Evolutionary conservation across 345 rosid species (phyloP), one percentile per base, ranked within the genome.

Genomic region (Punica granatum): DNA sequence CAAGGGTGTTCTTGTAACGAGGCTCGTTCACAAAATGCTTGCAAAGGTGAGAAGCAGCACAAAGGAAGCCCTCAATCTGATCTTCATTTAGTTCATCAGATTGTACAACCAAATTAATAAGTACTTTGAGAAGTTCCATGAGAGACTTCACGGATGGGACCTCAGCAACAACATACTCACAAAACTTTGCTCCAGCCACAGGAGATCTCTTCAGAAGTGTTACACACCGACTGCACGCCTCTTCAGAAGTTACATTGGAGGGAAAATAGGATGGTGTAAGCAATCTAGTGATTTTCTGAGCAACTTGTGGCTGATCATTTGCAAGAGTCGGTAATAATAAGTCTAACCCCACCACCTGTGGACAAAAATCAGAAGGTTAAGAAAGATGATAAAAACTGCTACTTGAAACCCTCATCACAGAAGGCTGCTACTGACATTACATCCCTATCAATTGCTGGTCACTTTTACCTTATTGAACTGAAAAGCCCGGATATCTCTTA

Each of bases 201-300:
- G 96, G 91, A 48, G 88, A 85, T 79, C 97, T 83, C 77, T 85
- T 89, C 56, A 93, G 76, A 65, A 93, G 96, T 32, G 90, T 79
- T 1, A 83, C 70, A 74, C 96, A 93, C 61, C 97, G 88, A 69
- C 73, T 82, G 75, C 96, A 90, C 3, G 96, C 96, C 76, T 93
- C 96, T 68, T 83, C 90, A 64, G 71, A 70, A 70, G 73, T 83
- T 63, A 86, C 78, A 74, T 82, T 86, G 32, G 85, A 73, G 26
- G 99, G 99, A 67, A 94, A 91, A 80, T 94, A 94, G 39, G 96
- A 87, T 60, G 99, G 97, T 65, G 87, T 73, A 69, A 93, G 86
- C 75, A 93, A 76, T 72, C 78, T 80, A 19, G 95, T 81, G 32
- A 93, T 84, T 79, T 80, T 89, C 73, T 77, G 85, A 66, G 90